A percentile compares a stretch with the other conserved stretches of the same genome.
Evolutionary conservation across 768 basidiomycete genomes (phyloP).

Genomic region (Kwoniella botswanensis): DNA sequence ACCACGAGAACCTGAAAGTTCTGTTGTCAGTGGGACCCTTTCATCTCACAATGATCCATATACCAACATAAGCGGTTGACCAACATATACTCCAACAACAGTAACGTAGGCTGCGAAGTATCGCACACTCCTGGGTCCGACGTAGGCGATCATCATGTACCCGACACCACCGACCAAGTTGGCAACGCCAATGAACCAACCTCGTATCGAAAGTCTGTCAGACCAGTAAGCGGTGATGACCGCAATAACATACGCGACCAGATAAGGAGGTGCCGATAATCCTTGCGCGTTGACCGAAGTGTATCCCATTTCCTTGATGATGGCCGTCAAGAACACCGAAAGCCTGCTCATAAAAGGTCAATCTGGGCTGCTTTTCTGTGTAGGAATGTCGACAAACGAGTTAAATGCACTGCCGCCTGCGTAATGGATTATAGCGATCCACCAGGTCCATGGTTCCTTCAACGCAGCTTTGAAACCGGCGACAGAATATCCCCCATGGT

Average conservation of each 20-base stretch:
- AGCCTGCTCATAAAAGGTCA: slow-evolving; percentile 9
- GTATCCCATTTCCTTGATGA: slow-evolving; percentile 39
- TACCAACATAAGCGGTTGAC: slow-evolving; percentile 33
- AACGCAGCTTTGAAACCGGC: slow-evolving; percentile 15
- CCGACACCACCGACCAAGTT: slow-evolving; percentile 26
- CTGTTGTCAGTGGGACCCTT: not conserved
- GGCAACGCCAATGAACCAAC: slow-evolving; percentile 28
- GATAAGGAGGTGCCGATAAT: slow-evolving; percentile 32
- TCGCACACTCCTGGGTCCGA: slow-evolving; percentile 19
- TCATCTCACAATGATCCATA: not conserved
- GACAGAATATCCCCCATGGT: slow-evolving; percentile 2
- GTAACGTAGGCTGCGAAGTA: slow-evolving; percentile 35
- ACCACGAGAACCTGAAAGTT: slow-evolving; percentile 31
- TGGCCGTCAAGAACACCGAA: slow-evolving; percentile 31
- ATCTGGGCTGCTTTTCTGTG: not conserved
- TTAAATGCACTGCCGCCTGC: slow-evolving; percentile 32
- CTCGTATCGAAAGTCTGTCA: slow-evolving; percentile 23
- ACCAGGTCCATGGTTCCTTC: slow-evolving; percentile 32
- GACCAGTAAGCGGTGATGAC: slow-evolving; percentile 24
- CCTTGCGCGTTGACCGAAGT: slow-evolving; percentile 36
- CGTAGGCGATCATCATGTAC: slow-evolving; percentile 31
- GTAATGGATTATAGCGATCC: slow-evolving; percentile 36
- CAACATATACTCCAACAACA: slow-evolving; percentile 31
- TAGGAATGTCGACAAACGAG: slow-evolving; percentile 11
- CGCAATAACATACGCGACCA: slow-evolving; percentile 29